A percentile compares a stretch with the other conserved stretches of the same genome.
Conservation (phyloP, 192 early-diverging fungal species). For the Podila clonocystis region DNA sequence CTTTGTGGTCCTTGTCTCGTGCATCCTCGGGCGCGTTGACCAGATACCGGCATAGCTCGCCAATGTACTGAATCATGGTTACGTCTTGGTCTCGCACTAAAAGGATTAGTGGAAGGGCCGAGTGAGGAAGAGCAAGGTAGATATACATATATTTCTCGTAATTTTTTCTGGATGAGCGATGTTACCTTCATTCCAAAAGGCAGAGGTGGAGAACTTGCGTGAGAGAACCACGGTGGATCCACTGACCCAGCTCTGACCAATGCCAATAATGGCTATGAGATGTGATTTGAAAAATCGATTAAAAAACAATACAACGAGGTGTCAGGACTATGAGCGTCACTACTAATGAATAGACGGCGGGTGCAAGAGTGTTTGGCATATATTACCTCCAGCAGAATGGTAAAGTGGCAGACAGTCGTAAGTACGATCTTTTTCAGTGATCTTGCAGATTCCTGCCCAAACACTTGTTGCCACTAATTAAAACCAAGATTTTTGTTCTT, state of each 20-base stretch:
- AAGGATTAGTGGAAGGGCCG: not conserved
- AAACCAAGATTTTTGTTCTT: not conserved
- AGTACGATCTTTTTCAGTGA: conserved; percentile 52
- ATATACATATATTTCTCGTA: too few species aligned
- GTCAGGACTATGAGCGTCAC: not conserved
- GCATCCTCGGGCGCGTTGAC: conserved; percentile 57
- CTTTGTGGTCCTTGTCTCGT: conserved; percentile 61
- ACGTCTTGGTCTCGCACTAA: too few species aligned
- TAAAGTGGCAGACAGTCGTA: conserved; percentile 73
- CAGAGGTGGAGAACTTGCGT: conserved; percentile 63
- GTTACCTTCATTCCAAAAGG: conserved; percentile 64
- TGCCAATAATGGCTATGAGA: conserved; percentile 29
- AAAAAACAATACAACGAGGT: not conserved
- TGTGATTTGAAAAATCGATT: not conserved
- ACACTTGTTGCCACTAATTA: conserved; percentile 29
- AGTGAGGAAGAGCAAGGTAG: too few species aligned
- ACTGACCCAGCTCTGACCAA: conserved; percentile 25
- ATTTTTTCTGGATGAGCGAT: too few species aligned
- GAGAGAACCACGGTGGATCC: conserved; percentile 62
- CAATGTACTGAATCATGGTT: conserved; percentile 62
- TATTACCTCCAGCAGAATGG: conserved; percentile 64
- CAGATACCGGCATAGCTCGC: conserved; percentile 76
- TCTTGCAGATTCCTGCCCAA: conserved; percentile 19
- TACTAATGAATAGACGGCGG: not conserved
- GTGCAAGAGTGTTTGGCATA: not conserved